Evolutionary conservation across 2,329 filamentous ascomycete species (phyloP), one percentile per base, ranked within the genome.

Genomic region (Fusarium praegraminearum): DNA sequence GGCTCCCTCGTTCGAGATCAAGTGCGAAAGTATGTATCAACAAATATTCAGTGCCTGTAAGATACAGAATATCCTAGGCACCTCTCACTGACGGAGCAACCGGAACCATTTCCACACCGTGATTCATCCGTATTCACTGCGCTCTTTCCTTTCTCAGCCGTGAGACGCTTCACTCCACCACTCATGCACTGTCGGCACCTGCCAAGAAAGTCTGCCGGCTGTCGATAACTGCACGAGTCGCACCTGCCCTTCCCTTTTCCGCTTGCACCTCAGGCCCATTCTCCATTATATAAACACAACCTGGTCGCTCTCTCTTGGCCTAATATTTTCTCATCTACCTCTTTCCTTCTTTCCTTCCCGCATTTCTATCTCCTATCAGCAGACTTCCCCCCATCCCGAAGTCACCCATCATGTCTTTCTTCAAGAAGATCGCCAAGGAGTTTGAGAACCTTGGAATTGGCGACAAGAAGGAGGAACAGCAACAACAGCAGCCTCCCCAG

Each of bases 381-480:
- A 50, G 57, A 59, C 54, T 69, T 55, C 49, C 40, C 49, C 41
- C 44, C 22, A 52, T 58, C 51, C 49, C 54, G 64, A 50, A 62
- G 65, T 57, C 65, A 45, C 35, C 36, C 58, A 62, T 43, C 55
- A 84, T 83, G 81, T 83, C 81, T 36, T 83, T 83, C 73, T 80
- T 83, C 74, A 80, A 80, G 67, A 82, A 82, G 71, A 71, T 83
- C 49, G 76, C 78, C 61, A 77, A 81, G 70, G 77, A 82, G 69
- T 79, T 84, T 43, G 83, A 86, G 73, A 81, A 82, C 71, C 78
- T 87, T 57, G 81, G 79, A 52, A 79, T 86, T 70, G 83, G 82
- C 46, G 80, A 79, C 52, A 77, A 80, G 68, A 75, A 75, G 49
- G 69, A 76, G 65, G 60, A 75, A n/a, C 65, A 76, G 56, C 67